These are phyloP conservation scores for Cordyceps cateniannulata DNA, from an alignment of 2,329 filamentous ascomycete genomes.

Conservation along the genomic window DNA sequence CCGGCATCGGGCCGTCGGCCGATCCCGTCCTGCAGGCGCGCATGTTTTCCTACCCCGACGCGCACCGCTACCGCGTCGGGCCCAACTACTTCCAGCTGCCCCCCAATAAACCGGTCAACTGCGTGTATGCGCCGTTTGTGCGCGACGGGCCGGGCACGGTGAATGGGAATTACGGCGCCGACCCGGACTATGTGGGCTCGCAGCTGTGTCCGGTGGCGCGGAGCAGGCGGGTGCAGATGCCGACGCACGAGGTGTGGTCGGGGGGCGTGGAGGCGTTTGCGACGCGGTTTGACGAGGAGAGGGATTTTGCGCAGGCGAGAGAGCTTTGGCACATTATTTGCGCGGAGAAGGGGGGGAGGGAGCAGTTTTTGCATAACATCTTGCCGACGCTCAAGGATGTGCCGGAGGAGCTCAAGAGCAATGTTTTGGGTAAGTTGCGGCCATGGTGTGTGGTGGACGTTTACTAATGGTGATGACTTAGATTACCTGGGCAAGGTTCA, in stretches of 20 bases:
- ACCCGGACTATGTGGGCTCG: conserved; percentile 22
- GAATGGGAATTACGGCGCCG: conserved; percentile 22
- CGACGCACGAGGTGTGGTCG: conserved; percentile 17
- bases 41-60: conserved; percentile 56
- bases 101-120: conserved; percentile 26
- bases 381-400: conserved; percentile 16
- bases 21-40: conserved; percentile 57
- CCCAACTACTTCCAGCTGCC: conserved; percentile 42
- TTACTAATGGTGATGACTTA: neutral
- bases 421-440: neutral
- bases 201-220: conserved; percentile 18
- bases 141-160: conserved; percentile 19
- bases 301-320: conserved; percentile 19
- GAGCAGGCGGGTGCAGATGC: neutral
- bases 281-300: conserved; percentile 14
- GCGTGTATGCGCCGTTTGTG: conserved; percentile 16
- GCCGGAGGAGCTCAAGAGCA: conserved; percentile 12
- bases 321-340: conserved; percentile 20
- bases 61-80: conserved; percentile 55
- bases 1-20: conserved; percentile 54
- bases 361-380: conserved; percentile 19
- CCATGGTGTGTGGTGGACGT: neutral
- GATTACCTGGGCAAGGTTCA: neutral
- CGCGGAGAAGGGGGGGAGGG: conserved; percentile 14
- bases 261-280: conserved; percentile 18